phyloP scores from a whole-genome alignment of 495 filamentous ascomycete species.

The Neurospora sp. region DNA sequence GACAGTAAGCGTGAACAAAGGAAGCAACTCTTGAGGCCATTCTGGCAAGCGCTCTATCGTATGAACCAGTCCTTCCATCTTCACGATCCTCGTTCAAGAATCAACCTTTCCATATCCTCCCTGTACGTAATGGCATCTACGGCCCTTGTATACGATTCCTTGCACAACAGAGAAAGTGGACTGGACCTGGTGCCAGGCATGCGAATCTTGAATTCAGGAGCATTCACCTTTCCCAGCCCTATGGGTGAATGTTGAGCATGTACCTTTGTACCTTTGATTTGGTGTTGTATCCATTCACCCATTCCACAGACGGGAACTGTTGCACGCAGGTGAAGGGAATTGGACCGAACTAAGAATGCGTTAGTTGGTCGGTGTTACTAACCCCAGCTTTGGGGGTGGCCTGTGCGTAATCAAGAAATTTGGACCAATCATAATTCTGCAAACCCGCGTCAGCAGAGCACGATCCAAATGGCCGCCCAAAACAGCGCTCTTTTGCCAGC shows the following conservation, averaged over 20 bases:
- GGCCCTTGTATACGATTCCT: background rate
- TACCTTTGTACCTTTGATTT: background rate
- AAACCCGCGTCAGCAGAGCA: conserved; percentile 5
- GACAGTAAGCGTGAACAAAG: background rate
- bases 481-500: conserved; percentile 16
- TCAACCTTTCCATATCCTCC: background rate
- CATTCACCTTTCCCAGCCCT: background rate
- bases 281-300: background rate
- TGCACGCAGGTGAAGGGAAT: background rate
- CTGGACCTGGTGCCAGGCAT: background rate
- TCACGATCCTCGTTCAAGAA: background rate
- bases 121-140: background rate
- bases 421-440: conserved; percentile 24
- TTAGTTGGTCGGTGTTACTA: background rate
- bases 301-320: background rate
- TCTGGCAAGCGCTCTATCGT: background rate
- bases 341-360: background rate
- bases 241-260: background rate
- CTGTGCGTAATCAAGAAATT: conserved; percentile 15
- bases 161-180: background rate
- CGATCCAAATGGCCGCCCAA: conserved; percentile 20
- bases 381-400: conserved; percentile 6
- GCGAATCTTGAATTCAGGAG: background rate
- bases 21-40: background rate
- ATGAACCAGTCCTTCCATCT: background rate